Evolutionary conservation across 2,329 filamentous ascomycete species (phyloP), one percentile per base, ranked within the genome.

Genomic region (Achaetomium macrosporum): DNA sequence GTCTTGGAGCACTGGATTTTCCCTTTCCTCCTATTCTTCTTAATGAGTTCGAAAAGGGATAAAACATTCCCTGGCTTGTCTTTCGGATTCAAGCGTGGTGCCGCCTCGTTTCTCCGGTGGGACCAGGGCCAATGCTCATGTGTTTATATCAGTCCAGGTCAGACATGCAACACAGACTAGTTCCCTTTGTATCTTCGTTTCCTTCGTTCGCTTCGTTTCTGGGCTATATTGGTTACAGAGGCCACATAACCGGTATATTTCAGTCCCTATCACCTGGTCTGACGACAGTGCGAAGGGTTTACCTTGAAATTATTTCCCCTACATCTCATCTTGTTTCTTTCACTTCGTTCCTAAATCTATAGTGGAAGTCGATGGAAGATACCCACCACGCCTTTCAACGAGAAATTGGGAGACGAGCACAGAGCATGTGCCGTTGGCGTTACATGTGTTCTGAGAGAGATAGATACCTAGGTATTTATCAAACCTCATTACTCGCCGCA

Each of bases 71-170:
- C 15, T n/a, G 4, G 13, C n/a, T n/a, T 8, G 3, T 35, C 33
- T 15, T 35, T 15, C 35, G 35, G 15, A 16, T n/a, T 37, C 4
- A 25, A 25, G 7, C 25, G 25, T 4, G 25, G 25, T 25, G 25
- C 25, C 25, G 25, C 25, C 25, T 25, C 7, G 25, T 25, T 25
- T 25, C 25, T 25, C 25, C 4, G 25, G 25, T 25, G 25, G 25
- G 25, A 25, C 7, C 25, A 25, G 25, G 25, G 25, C 25, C 25
- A 25, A 40, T 42, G 6, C 30, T 31, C 30, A 29, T 17, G 17
- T 50, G 37, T 15, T 37, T 42, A 51, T n/a, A 47, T 30, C 47
- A 47, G 25, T 40, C 35, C 43, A 51, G 42, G 41, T 35, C 45
- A 48, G 36, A 45, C 31, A 48, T 42, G 36, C 40, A 25, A 47